Evolutionary conservation across 1,139 yeast species (phyloP), one percentile per base, ranked within the genome.

Genomic region (Kurtzmaniella natalensis): DNA sequence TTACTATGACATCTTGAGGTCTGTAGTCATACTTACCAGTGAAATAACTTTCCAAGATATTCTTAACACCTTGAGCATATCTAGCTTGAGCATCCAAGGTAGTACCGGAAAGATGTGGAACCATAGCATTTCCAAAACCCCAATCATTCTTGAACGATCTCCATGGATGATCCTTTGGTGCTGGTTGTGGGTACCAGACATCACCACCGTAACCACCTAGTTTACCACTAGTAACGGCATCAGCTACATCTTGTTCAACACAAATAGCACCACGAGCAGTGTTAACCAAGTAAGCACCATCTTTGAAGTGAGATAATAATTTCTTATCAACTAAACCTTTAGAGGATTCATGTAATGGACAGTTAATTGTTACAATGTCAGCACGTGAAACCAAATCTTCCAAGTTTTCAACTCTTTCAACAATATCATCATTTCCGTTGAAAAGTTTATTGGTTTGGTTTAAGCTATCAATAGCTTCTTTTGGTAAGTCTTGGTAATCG

Each of bases 211-310:
- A 83, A 32, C 92, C 89, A 45, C 80, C 67, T 40, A 83, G 59
- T 48, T 80, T 82, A 33, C 94, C 94, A 27, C 77, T 62, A 36
- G 70, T 54, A 33, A 83, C 72, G 1, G 92, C 92, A 11, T 70
- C 89, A 0, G 88, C 88, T 40, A 83, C 84, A 47, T 78, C 94
- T 45, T 83, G 70, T 33, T 78, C 81, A 37, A 70, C 78, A 56
- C 83, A 73, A 44, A 83, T 81, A 34, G 89, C 92, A 42, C 94
- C 94, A 55, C 94, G 75, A 13, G 94, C 94, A 35, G 94, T 84
- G 67, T 84, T 83, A 39, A 84, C 86, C 43, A 83, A 66, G 70
- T 82, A 76, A 11, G 94, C 75, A 33, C 89, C 89, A 50, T 73
- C 74, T 61, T 82, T 83, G 81, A 83, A 81, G 55, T 81, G 76